These are phyloP conservation scores for Tremellales sp. DNA, from an alignment of 1,284 basidiomycete species.

Conservation along the genomic window DNA sequence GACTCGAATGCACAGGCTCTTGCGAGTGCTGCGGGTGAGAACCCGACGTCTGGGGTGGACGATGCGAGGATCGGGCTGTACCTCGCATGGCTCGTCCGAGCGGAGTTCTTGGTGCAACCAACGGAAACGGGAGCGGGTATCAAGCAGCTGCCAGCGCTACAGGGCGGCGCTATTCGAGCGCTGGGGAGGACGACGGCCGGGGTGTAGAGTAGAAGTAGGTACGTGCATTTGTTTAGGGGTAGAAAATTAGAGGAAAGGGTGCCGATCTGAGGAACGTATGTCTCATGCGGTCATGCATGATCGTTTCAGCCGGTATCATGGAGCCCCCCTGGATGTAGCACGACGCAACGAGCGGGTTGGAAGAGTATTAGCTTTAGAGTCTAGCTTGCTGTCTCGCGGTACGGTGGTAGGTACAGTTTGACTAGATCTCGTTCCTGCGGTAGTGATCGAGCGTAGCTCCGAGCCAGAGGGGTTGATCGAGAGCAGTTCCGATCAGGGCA, in stretches of 20 bases:
- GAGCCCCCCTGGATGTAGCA: too few species aligned
- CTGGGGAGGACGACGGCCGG: conserved; percentile 48
- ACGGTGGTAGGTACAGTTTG: too few species aligned
- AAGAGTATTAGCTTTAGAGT: too few species aligned
- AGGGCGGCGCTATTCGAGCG: conserved; percentile 44
- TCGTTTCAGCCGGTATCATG: too few species aligned
- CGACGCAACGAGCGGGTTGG: too few species aligned
- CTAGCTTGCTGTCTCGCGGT: too few species aligned
- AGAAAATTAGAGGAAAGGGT: neutral
- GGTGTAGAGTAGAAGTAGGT: conserved; percentile 4
- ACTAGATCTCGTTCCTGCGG: too few species aligned
- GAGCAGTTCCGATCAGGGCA: too few species aligned
- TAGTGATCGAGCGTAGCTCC: too few species aligned
- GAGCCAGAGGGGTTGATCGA: too few species aligned
- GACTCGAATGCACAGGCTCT: conserved; percentile 76
- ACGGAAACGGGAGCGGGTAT: conserved; percentile 26
- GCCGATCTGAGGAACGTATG: too few species aligned
- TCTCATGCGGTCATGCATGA: too few species aligned
- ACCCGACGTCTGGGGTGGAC: conserved; percentile 65
- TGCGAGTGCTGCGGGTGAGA: conserved; percentile 54
- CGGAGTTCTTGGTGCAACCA: conserved; percentile 75
- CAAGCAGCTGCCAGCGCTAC: conserved; percentile 43
- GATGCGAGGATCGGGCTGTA: conserved; percentile 78
- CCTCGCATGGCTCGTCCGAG: conserved; percentile 88
- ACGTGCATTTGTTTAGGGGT: neutral